These are phyloP conservation scores for Porphyridium purpureum DNA, from an alignment of 23 red algal genomes.

Conservation along the genomic window DNA sequence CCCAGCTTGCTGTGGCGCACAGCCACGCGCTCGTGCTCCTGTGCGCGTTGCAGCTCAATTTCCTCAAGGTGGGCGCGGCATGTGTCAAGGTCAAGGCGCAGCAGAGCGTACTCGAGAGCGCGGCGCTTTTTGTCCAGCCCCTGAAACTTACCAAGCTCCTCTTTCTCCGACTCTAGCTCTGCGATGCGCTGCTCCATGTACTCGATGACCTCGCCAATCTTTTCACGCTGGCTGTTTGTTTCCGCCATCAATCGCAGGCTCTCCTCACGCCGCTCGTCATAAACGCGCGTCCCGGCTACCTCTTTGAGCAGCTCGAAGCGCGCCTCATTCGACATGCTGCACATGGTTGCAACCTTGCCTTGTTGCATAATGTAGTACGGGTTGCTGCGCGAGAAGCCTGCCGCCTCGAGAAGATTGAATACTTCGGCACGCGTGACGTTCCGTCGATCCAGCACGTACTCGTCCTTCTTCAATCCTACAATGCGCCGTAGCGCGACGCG, in stretches of 20 bases:
- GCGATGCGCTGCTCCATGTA: constrained; percentile 65
- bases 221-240: constrained; percentile 49
- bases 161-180: constrained; percentile 80
- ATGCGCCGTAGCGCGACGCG: constrained; percentile 67
- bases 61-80: constrained; percentile 51
- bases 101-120: constrained; percentile 52
- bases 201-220: constrained; percentile 64
- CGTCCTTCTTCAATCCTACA: constrained; percentile 91
- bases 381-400: constrained; percentile 91
- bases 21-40: constrained; percentile 34
- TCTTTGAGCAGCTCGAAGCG: constrained; percentile 70
- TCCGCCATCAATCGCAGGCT: constrained; percentile 74
- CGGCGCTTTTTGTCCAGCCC: constrained; percentile 63
- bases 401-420: constrained; percentile 67
- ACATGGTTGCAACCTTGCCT: constrained; percentile 83
- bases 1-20: too few relatives aligned
- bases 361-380: constrained; percentile 99
- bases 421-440: constrained; percentile 84
- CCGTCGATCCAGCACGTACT: constrained; percentile 81
- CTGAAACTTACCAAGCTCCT: constrained; percentile 57
- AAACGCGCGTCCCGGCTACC: constrained; percentile 87
- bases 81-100: constrained; percentile 52
- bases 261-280: constrained; percentile 71
- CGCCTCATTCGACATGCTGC: constrained; percentile 67
- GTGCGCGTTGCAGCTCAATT: constrained; percentile 18